Conservation (phyloP, 2,329 filamentous ascomycete genomes). For the Seiridium cupressi region DNA sequence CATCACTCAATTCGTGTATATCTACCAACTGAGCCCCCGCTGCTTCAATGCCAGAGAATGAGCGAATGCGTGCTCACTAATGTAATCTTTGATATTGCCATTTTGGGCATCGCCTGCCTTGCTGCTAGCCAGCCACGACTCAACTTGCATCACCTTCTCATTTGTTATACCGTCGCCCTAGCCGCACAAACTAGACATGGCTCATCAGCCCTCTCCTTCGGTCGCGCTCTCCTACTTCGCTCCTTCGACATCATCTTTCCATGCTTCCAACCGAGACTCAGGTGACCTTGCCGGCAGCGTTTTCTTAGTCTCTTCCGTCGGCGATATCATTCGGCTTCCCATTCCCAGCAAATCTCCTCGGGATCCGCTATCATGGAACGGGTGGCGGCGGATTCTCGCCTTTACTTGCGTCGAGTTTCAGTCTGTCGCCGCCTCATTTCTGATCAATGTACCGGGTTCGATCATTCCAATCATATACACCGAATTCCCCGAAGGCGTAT, state of each 20-base stretch:
- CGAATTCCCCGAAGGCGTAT: neutral
- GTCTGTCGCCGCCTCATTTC: neutral
- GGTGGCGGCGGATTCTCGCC: conserved; percentile 14
- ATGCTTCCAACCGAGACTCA: neutral
- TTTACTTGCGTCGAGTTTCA: conserved; percentile 4
- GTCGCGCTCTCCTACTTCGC: neutral
- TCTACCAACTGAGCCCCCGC: neutral
- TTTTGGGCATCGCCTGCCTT: no score
- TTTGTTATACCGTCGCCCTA: neutral
- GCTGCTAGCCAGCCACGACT: neutral
- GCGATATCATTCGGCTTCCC: conserved; percentile 26
- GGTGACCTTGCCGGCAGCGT: conserved; percentile 22
- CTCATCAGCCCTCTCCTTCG: neutral
- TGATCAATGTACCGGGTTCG: neutral
- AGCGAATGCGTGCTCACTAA: no score
- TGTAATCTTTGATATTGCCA: no score
- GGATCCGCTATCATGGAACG: conserved; percentile 28
- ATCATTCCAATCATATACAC: neutral
- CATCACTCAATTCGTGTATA: neutral
- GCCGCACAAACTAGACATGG: neutral
- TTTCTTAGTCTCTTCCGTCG: conserved; percentile 30
- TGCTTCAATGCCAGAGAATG: neutral
- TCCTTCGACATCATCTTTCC: neutral
- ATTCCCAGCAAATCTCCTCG: conserved; percentile 27
- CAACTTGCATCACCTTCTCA: neutral